Conservation (phyloP, 2,329 filamentous ascomycete genomes). For the Pestalotiopsis sp. region DNA sequence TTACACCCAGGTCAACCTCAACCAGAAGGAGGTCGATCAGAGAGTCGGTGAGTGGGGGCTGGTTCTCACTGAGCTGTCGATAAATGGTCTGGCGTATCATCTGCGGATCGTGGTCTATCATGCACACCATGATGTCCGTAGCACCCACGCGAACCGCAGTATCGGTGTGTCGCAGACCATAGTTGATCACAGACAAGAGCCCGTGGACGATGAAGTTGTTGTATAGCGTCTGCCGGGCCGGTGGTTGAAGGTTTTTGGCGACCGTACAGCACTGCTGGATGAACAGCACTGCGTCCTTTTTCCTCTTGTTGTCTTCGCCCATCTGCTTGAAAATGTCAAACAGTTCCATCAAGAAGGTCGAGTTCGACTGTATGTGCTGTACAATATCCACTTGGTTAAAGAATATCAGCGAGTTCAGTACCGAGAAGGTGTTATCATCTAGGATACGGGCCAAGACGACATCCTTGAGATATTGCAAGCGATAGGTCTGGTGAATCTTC, state of each 20-base stretch:
- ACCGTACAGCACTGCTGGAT: slow-evolving; percentile 96
- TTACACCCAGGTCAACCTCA: slow-evolving; percentile 91
- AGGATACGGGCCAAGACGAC: slow-evolving; percentile 96
- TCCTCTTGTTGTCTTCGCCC: slow-evolving; percentile 68
- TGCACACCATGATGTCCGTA: slow-evolving; percentile 88
- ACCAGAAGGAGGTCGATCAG: slow-evolving; percentile 89
- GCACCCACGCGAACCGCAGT: slow-evolving; percentile 87
- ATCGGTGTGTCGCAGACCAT: slow-evolving; percentile 83
- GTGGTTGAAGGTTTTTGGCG: slow-evolving; percentile 90
- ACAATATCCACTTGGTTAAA: slow-evolving; percentile 99
- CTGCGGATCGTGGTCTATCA: slow-evolving; percentile 93
- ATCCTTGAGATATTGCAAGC: slow-evolving; percentile 94
- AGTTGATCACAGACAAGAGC: slow-evolving; percentile 87
- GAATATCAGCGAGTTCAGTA: slow-evolving; percentile 96
- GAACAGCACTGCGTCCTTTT: slow-evolving; percentile 93
- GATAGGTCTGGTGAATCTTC: slow-evolving; percentile 97
- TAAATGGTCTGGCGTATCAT: slow-evolving; percentile 95
- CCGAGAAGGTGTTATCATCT: slow-evolving; percentile 96
- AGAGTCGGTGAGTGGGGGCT: slow-evolving; percentile 84
- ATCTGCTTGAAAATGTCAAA: slow-evolving; percentile 81
- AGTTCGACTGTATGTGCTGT: slow-evolving; percentile 86
- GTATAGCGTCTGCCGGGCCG: slow-evolving; percentile 79
- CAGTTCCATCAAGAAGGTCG: slow-evolving; percentile 77
- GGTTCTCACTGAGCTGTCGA: slow-evolving; percentile 85
- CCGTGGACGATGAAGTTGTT: slow-evolving; percentile 89